Percentiles rank a stretch among this genome's conserved stretches.
Evolutionary conservation across 2,329 filamentous ascomycete genomes (phyloP).

Genomic region (Botrytis aclada): DNA sequence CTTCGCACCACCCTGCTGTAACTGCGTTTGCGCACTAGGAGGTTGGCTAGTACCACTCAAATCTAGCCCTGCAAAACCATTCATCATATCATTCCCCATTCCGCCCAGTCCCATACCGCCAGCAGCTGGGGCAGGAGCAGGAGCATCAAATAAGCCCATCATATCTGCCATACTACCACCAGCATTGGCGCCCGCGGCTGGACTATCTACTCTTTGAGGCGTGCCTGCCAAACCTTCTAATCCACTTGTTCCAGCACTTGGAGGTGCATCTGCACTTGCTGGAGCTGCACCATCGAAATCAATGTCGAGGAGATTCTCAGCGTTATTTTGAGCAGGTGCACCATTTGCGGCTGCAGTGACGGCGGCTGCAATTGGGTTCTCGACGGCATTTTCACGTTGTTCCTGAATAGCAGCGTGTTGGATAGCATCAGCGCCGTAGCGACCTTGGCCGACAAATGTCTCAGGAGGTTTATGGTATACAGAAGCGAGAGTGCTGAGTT

Average conservation of each 20-base stretch:
- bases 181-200: constrained; percentile 42
- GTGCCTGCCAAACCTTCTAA: constrained; percentile 58
- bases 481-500: constrained; percentile 91
- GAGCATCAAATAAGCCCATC: constrained; percentile 62
- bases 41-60: constrained; percentile 64
- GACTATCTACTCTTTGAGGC: constrained; percentile 66
- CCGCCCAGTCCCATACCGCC: constrained; percentile 22
- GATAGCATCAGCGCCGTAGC: constrained; percentile 90
- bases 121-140: constrained; percentile 33
- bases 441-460: constrained; percentile 95
- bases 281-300: constrained; percentile 93
- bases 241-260: constrained; percentile 47
- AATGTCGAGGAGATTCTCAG: constrained; percentile 94
- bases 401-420: constrained; percentile 96
- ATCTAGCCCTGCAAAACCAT: constrained; percentile 80
- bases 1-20: constrained; percentile 43
- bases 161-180: constrained; percentile 74
- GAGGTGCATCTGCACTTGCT: constrained; percentile 72
- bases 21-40: constrained; percentile 60
- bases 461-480: constrained; percentile 98
- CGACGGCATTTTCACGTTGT: constrained; percentile 84
- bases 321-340: constrained; percentile 63
- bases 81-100: constrained; percentile 49
- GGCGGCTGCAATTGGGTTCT: constrained; percentile 90
- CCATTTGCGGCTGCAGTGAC: constrained; percentile 65